Base-by-base conservation (phyloP, 1,284 basidiomycete genomes). In the Leucoagaricus sp. region DNA sequence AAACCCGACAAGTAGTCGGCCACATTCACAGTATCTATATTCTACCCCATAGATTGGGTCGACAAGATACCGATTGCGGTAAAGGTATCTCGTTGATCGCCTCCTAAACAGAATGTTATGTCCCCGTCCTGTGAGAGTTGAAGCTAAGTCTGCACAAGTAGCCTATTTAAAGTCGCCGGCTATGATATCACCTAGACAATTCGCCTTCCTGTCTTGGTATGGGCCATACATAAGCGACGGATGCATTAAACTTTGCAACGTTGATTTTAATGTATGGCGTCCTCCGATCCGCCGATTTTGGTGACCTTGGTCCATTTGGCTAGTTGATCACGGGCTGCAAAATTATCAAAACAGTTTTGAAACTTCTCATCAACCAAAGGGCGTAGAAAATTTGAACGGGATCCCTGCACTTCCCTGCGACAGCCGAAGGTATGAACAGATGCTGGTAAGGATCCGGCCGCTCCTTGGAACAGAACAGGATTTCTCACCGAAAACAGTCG, bases 241-340 rank as follows among this genome's bases (percentile, higher is more conserved):
- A 49, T 17, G 48, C 48, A 36, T 49, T 49, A 34, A 33, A 15
- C 33, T 23, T 33, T 34, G 17, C 26, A 28, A 13, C n/a, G 15
- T 47, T 19, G 28, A 47, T 26, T 25, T 34, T 38, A 38, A 38
- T 49, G 48, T n/a, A n/a, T n/a, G n/a, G n/a, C n/a, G n/a, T n/a
- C n/a, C n/a, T 25, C 48, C 31, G 47, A 31, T 49, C 28, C 28
- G 26, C 26, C 26, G 45, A 47, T 47, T n/a, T 28, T 47, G 45
- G 47, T 34, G 47, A 49, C 29, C 47, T 49, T 48, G 46, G 29
- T 48, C 46, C 48, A 49, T 49, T 26, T 15, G 19, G 21, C 48
- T 21, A 48, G 21, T 19, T 33, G n/a, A 31, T 7, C 25, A 10
- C 31, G 12, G 25, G 48, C 33, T 10, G 34, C 26, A 38, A 6